Conservation (phyloP, 1,139 yeast genomes). For the Pichia sorboxylosa region DNA sequence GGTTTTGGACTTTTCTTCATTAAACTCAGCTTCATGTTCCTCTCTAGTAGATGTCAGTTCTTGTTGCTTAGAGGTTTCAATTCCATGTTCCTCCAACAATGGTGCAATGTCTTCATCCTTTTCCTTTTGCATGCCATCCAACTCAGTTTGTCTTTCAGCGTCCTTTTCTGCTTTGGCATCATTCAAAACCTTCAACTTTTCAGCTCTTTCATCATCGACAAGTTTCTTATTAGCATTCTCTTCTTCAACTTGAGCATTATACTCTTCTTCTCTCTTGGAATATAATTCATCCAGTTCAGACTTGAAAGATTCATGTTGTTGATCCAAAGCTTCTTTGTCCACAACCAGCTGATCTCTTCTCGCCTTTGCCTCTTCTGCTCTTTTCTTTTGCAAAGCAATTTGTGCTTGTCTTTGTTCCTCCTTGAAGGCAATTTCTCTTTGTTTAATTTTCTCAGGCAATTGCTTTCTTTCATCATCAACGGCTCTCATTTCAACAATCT, state of each 20-base stretch:
- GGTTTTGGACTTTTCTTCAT: slow-evolving; percentile 20
- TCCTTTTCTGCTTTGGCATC: slow-evolving; percentile 24
- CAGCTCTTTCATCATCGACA: slow-evolving; percentile 25
- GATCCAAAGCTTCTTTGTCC: slow-evolving; percentile 21
- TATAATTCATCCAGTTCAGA: slow-evolving; percentile 23
- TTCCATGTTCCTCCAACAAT: slow-evolving; percentile 19
- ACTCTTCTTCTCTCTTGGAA: slow-evolving; percentile 25
- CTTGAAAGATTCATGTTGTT: slow-evolving; percentile 23
- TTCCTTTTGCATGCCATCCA: slow-evolving; percentile 24
- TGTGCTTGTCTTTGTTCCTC: slow-evolving; percentile 35
- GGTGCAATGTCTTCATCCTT: slow-evolving; percentile 24
- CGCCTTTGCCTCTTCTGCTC: slow-evolving; percentile 30
- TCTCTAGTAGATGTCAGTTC: slow-evolving; percentile 20
- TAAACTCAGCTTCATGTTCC: slow-evolving; percentile 17
- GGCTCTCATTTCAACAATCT: slow-evolving; percentile 35
- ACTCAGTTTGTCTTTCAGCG: slow-evolving; percentile 25
- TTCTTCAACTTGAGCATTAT: slow-evolving; percentile 22
- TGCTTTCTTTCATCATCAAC: slow-evolving; percentile 7
- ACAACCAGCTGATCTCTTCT: slow-evolving; percentile 30
- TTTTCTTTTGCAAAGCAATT: slow-evolving; percentile 32
- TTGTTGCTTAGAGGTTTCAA: slow-evolving; percentile 19
- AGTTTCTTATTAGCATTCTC: slow-evolving; percentile 24
- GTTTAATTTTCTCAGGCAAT: slow-evolving; percentile 18
- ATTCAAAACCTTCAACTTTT: slow-evolving; percentile 22
- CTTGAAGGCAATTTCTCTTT: slow-evolving; percentile 38